Evolutionary conservation across 495 filamentous ascomycete genomes (phyloP).

Genomic region (Lepidopterella palustris): DNA sequence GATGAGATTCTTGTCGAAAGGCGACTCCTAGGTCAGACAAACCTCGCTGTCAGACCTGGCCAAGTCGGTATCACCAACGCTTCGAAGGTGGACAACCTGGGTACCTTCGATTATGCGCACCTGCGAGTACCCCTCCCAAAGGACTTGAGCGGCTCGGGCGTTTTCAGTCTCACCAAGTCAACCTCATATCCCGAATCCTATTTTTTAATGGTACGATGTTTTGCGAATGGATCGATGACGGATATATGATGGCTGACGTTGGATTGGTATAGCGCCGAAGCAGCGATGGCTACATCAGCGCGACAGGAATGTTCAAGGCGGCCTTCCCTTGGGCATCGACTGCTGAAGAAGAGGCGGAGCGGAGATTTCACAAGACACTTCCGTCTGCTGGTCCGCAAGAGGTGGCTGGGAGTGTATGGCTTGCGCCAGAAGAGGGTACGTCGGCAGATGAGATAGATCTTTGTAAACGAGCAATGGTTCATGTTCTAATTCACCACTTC

Average conservation of each 20-base stretch:
- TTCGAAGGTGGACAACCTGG: slow-evolving; percentile 62
- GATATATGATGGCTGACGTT: slow-evolving; percentile 15
- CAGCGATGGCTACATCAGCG: slow-evolving; percentile 87
- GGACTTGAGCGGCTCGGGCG: slow-evolving; percentile 77
- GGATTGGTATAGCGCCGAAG: slow-evolving; percentile 63
- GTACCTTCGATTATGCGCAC: slow-evolving; percentile 92
- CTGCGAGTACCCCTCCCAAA: slow-evolving; percentile 84
- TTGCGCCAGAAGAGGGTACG: slow-evolving; percentile 73
- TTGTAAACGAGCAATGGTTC: slow-evolving; percentile 9
- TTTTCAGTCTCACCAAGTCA: slow-evolving; percentile 63
- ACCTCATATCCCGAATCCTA: slow-evolving; percentile 70
- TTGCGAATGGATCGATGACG: slow-evolving; percentile 6
- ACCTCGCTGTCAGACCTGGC: slow-evolving; percentile 71
- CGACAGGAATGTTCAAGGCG: slow-evolving; percentile 99
- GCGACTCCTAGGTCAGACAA: slow-evolving; percentile 85
- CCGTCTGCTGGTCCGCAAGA: slow-evolving; percentile 77
- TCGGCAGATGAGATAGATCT: slow-evolving; percentile 4
- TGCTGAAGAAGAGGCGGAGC: slow-evolving; percentile 79
- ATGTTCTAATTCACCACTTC: not conserved
- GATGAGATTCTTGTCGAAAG: slow-evolving; percentile 77
- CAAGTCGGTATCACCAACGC: slow-evolving; percentile 58
- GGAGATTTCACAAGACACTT: slow-evolving; percentile 74
- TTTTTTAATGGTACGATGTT: slow-evolving; percentile 74
- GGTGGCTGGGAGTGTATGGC: slow-evolving; percentile 96
- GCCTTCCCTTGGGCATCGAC: slow-evolving; percentile 87